A percentile compares a stretch with the other conserved stretches of the same genome.
Conservation (phyloP, 2,329 filamentous ascomycete species). For the Ustulina deusta region DNA sequence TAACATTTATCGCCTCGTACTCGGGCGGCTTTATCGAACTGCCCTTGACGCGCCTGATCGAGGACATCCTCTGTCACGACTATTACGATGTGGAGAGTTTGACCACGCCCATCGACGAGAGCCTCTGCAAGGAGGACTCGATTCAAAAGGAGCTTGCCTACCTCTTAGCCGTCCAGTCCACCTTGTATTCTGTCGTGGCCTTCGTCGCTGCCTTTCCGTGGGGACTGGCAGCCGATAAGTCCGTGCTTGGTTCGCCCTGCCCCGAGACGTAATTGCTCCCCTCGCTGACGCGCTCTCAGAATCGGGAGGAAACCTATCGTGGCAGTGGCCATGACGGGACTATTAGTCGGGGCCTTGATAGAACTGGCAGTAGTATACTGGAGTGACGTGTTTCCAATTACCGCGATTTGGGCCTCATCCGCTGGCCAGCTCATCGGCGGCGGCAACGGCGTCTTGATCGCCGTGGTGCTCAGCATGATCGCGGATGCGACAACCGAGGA, state of each 20-base stretch:
- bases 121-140: slow-evolving; percentile 51
- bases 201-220: slow-evolving; percentile 55
- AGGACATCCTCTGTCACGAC: slow-evolving; percentile 55
- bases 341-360: slow-evolving; percentile 46
- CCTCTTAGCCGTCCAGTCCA: slow-evolving; percentile 49
- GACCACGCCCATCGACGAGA: slow-evolving; percentile 52
- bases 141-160: slow-evolving; percentile 55
- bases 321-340: slow-evolving; percentile 49
- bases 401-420: slow-evolving; percentile 53
- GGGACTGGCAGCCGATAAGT: slow-evolving; percentile 53
- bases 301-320: slow-evolving; percentile 55
- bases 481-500: slow-evolving; percentile 50
- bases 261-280: background rate
- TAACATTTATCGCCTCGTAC: slow-evolving; percentile 51
- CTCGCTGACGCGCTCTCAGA: slow-evolving; percentile 34
- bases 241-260: slow-evolving; percentile 1
- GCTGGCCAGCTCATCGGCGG: slow-evolving; percentile 52
- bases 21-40: slow-evolving; percentile 50
- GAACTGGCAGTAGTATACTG: slow-evolving; percentile 51
- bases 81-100: slow-evolving; percentile 48
- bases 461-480: slow-evolving; percentile 53
- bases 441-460: slow-evolving; percentile 50
- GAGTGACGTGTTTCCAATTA: slow-evolving; percentile 50
- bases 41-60: slow-evolving; percentile 52
- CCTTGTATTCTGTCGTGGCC: slow-evolving; percentile 51